A percentile compares a stretch with the other conserved stretches of the same genome.
Conservation (phyloP, 148 eudicot genomes). For the Chenopodium berlandieri region DNA sequence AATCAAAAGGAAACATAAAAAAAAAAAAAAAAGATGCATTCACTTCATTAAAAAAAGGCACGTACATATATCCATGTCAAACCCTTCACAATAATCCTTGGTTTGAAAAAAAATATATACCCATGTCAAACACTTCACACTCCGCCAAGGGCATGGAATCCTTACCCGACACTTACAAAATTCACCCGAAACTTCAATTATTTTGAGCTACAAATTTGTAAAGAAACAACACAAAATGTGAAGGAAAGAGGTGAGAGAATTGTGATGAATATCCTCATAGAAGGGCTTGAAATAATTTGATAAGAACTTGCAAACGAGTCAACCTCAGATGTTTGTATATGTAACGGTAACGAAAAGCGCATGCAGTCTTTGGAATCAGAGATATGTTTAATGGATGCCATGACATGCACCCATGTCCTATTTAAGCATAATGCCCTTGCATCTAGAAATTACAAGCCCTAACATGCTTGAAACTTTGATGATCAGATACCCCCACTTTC, state of each 20-base stretch:
- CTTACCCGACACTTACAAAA: neutral
- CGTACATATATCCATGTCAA: neutral
- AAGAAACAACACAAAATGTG: neutral
- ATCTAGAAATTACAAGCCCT: neutral
- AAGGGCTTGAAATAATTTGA: neutral
- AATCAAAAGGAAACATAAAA: neutral
- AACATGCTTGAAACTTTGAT: neutral
- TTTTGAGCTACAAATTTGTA: neutral
- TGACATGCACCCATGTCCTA: neutral
- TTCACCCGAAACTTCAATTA: neutral
- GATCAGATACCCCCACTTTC: no score
- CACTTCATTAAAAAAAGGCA: no score
- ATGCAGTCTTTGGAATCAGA: neutral
- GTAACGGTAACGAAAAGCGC: no score
- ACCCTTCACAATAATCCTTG: no score
- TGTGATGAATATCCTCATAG: neutral
- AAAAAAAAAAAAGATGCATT: neutral
- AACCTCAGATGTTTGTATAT: neutral
- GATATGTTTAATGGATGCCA: neutral
- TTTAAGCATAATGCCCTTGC: neutral
- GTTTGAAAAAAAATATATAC: no score
- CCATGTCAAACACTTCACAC: no score
- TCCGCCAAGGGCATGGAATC: no score
- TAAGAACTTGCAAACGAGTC: neutral
- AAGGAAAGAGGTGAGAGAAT: neutral